These are phyloP conservation scores for Elsinoe fawcettii DNA, from an alignment of 2,329 filamentous ascomycete genomes.

Conservation along the genomic window DNA sequence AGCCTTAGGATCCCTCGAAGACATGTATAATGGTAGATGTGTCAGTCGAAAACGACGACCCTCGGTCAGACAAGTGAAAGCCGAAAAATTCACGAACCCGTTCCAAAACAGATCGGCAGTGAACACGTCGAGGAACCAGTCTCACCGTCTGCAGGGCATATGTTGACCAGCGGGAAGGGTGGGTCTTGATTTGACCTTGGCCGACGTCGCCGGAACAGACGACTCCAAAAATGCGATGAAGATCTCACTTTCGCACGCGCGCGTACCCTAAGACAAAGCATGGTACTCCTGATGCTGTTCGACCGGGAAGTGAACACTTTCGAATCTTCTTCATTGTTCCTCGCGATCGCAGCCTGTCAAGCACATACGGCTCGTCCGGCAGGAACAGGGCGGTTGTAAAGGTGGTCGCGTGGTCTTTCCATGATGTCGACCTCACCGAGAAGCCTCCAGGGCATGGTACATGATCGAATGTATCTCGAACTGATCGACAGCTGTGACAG, in stretches of 20 bases:
- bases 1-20: background rate
- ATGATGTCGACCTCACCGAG: background rate
- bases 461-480: slow-evolving; percentile 7
- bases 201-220: background rate
- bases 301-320: background rate
- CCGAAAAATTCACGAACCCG: background rate
- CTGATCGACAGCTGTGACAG: slow-evolving; percentile 1
- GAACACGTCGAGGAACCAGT: slow-evolving; percentile 8
- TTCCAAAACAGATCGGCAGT: slow-evolving; percentile 2
- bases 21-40: background rate
- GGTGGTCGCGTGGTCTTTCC: slow-evolving; percentile 2
- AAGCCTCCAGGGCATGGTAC: background rate
- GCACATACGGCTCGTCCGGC: background rate
- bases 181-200: background rate
- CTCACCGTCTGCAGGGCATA: slow-evolving; percentile 1
- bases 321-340: background rate
- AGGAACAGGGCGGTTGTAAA: background rate
- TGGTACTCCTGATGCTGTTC: slow-evolving; percentile 6
- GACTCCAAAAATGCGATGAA: background rate
- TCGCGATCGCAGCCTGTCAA: background rate
- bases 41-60: background rate
- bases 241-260: slow-evolving; percentile 8
- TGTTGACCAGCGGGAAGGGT: background rate
- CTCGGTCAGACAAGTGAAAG: background rate
- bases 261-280: background rate